Evolutionary conservation across 108 stramenopile genomes (phyloP).

Genomic region (Pseudonitzschia pungens): DNA sequence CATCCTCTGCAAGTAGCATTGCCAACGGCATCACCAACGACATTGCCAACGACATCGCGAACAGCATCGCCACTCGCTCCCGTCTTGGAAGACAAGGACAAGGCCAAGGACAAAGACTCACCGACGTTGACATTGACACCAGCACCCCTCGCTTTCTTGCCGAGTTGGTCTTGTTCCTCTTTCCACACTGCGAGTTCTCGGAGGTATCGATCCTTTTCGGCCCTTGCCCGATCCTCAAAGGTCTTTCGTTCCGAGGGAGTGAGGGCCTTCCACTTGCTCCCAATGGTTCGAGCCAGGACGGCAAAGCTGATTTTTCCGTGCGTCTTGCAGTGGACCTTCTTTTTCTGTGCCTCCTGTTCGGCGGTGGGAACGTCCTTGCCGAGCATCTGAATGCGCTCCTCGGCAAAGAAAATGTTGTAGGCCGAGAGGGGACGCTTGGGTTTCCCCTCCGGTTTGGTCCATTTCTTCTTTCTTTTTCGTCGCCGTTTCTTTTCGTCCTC

Average conservation of each 20-base stretch:
- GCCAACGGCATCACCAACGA: too few species aligned
- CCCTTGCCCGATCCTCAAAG: constrained; percentile 39
- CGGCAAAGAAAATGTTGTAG: constrained; percentile 44
- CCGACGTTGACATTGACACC: too few species aligned
- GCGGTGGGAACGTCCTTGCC: constrained; percentile 22
- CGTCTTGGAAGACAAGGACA: too few species aligned
- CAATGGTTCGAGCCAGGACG: constrained; percentile 53
- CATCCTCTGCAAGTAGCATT: too few species aligned
- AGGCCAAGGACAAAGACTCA: too few species aligned
- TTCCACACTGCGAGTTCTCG: constrained; percentile 30
- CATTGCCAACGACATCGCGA: too few species aligned
- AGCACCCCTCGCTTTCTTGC: neutral
- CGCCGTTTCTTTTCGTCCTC: constrained; percentile 16
- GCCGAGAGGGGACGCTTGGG: constrained; percentile 43
- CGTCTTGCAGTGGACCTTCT: constrained; percentile 25
- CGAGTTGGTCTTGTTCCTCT: constrained; percentile 7
- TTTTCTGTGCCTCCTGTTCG: constrained; percentile 22
- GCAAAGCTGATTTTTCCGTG: constrained; percentile 46
- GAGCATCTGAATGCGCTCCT: constrained; percentile 23
- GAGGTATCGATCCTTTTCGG: constrained; percentile 49
- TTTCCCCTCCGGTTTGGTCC: constrained; percentile 45
- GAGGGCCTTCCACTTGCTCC: constrained; percentile 52
- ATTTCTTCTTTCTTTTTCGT: constrained; percentile 30
- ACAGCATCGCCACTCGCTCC: too few species aligned
- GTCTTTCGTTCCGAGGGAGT: constrained; percentile 25